These are phyloP conservation scores for Straminergon stramineum DNA, from an alignment of 225 moss, liverwort and hornwort species.

Conservation along the genomic window DNA sequence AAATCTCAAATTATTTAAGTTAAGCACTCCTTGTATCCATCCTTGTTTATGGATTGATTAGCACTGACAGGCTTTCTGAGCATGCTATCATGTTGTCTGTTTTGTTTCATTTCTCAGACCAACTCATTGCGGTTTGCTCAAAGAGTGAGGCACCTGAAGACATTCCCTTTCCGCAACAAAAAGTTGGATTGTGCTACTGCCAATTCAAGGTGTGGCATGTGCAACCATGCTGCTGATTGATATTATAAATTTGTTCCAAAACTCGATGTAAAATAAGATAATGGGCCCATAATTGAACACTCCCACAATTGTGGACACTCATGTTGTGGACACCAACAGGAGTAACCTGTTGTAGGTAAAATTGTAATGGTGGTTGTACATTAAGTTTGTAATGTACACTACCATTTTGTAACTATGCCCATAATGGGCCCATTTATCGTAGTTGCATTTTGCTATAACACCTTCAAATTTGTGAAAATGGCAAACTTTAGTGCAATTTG, in stretches of 20 bases:
- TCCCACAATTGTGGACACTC: no score
- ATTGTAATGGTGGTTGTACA: not conserved
- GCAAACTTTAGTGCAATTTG: no score
- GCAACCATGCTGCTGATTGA: not conserved
- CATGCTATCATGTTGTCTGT: not conserved
- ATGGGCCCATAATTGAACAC: fast-evolving
- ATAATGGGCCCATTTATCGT: not conserved
- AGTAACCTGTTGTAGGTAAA: not conserved
- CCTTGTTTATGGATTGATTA: not conserved
- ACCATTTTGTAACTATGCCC: no score
- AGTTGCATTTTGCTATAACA: not conserved
- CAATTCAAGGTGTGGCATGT: not conserved
- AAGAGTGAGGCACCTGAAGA: constrained; percentile 17
- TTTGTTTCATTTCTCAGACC: not conserved
- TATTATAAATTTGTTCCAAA: not conserved
- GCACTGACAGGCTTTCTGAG: not conserved
- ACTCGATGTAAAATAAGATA: not conserved
- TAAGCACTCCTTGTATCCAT: not conserved
- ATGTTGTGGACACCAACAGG: not conserved
- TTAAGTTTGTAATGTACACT: not conserved
- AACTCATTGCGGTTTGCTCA: constrained; percentile 24
- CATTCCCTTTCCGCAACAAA: constrained; percentile 4
- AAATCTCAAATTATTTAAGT: not conserved
- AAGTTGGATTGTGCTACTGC: constrained; percentile 1
- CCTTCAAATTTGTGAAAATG: not conserved